Percentiles rank a stretch among this genome's conserved stretches.
phyloP scores from a whole-genome alignment of 306 rosid genomes.

The Crotalaria pallida region DNA sequence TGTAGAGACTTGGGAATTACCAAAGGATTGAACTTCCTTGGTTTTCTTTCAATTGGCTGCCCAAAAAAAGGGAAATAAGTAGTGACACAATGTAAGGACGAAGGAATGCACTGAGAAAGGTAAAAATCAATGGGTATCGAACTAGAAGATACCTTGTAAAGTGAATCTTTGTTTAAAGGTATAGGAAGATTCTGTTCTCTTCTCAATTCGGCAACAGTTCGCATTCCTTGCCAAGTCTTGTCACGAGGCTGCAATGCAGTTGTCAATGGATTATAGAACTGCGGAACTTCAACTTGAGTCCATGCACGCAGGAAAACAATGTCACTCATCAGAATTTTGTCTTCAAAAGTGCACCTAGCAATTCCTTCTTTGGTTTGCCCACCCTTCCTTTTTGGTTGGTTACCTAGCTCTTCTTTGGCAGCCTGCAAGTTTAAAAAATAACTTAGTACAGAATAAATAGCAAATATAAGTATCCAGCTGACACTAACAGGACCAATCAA shows the following conservation, averaged over 20 bases:
- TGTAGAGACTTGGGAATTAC: slow-evolving; percentile 75
- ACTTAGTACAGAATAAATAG: not conserved
- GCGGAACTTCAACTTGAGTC: slow-evolving; percentile 86
- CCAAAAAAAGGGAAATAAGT: not conserved
- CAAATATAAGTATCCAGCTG: not conserved
- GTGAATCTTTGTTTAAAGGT: slow-evolving; percentile 88
- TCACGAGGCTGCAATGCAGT: slow-evolving; percentile 89
- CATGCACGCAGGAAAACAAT: slow-evolving; percentile 86
- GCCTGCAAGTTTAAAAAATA: slow-evolving; percentile 48
- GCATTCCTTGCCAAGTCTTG: slow-evolving; percentile 84
- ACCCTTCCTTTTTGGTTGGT: slow-evolving; percentile 68
- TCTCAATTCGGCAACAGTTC: slow-evolving; percentile 86
- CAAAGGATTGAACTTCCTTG: slow-evolving; percentile 72
- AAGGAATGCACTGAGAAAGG: not conserved
- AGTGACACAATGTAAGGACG: not conserved
- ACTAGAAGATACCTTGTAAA: slow-evolving; percentile 57
- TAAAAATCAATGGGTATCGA: not conserved
- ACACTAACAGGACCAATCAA: slow-evolving; percentile 12
- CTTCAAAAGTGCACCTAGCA: slow-evolving; percentile 94
- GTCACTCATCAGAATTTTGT: slow-evolving; percentile 96
- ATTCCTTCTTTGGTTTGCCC: slow-evolving; percentile 81
- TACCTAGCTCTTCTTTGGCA: slow-evolving; percentile 85
- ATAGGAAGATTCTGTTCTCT: slow-evolving; percentile 59
- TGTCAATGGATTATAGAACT: slow-evolving; percentile 69
- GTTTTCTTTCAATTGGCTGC: slow-evolving; percentile 79